Conservation (phyloP, 2,329 filamentous ascomycete species). For the Penicillium brasilianum region DNA sequence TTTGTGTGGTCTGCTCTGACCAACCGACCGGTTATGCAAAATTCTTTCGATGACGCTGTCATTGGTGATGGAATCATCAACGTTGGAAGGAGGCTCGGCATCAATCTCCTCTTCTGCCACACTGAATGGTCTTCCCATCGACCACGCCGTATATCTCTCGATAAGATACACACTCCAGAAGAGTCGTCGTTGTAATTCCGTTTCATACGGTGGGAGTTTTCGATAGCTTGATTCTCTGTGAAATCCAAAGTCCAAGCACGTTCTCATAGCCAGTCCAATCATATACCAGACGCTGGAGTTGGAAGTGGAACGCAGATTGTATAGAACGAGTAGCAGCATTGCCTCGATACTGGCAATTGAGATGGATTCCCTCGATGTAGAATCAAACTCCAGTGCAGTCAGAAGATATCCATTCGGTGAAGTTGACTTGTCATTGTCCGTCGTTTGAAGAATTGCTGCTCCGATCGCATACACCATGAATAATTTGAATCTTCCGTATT, state of each 20-base stretch:
- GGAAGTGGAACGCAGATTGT: constrained; percentile 30
- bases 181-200: constrained; percentile 30
- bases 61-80: constrained; percentile 18
- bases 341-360: constrained; percentile 29
- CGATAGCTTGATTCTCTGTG: constrained; percentile 28
- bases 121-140: constrained; percentile 39
- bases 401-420: constrained; percentile 20
- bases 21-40: not conserved
- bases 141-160: constrained; percentile 36
- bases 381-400: constrained; percentile 22
- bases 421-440: constrained; percentile 23
- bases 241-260: constrained; percentile 34
- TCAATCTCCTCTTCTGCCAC: constrained; percentile 43
- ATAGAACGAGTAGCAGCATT: constrained; percentile 31
- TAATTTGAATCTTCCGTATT: constrained; percentile 27
- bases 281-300: constrained; percentile 35
- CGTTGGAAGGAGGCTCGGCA: constrained; percentile 26
- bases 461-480: constrained; percentile 34
- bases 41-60: not conserved
- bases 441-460: constrained; percentile 25
- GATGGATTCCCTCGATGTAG: constrained; percentile 16
- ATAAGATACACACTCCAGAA: constrained; percentile 42
- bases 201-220: constrained; percentile 17
- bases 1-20: not conserved
- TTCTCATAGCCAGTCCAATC: constrained; percentile 34